Conservation (phyloP, 495 filamentous ascomycete species). For the Schizothecium vesticola region DNA sequence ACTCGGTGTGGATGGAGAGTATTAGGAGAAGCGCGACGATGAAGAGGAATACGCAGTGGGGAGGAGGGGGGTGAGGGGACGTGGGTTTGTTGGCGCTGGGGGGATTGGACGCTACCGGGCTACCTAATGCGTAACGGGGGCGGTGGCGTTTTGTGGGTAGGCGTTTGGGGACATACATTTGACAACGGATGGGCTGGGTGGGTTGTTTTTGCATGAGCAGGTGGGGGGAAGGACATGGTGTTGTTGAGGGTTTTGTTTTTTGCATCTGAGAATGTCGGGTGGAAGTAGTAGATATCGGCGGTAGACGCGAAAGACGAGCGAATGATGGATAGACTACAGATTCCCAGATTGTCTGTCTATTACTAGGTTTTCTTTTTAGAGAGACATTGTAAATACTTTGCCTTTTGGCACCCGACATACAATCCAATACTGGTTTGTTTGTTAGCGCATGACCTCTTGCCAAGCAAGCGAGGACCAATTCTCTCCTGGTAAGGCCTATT, state of each 20-base stretch:
- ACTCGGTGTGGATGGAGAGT: conserved; percentile 89
- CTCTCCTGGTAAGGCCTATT: too few relatives aligned
- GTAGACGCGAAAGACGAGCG: background rate
- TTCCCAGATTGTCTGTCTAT: background rate
- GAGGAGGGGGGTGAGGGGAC: background rate
- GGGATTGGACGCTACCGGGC: background rate
- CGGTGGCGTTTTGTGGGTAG: background rate
- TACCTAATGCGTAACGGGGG: background rate
- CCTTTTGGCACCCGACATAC: background rate
- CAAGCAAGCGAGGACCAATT: too few relatives aligned
- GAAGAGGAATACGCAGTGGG: conserved; percentile 30
- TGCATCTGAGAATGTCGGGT: background rate
- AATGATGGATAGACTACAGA: background rate
- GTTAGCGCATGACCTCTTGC: too few relatives aligned
- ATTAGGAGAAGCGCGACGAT: conserved; percentile 82
- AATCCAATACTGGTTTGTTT: too few relatives aligned
- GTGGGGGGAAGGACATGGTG: background rate
- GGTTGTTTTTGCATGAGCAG: background rate
- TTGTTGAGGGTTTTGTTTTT: background rate
- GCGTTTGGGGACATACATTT: background rate
- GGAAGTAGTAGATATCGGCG: background rate
- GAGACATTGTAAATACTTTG: background rate
- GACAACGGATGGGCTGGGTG: background rate
- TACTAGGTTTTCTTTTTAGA: background rate
- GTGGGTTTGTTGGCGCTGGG: too few relatives aligned